Evolutionary conservation across 1,139 yeast species (phyloP).

Genomic region (Casaregolazyma suthepensis): DNA sequence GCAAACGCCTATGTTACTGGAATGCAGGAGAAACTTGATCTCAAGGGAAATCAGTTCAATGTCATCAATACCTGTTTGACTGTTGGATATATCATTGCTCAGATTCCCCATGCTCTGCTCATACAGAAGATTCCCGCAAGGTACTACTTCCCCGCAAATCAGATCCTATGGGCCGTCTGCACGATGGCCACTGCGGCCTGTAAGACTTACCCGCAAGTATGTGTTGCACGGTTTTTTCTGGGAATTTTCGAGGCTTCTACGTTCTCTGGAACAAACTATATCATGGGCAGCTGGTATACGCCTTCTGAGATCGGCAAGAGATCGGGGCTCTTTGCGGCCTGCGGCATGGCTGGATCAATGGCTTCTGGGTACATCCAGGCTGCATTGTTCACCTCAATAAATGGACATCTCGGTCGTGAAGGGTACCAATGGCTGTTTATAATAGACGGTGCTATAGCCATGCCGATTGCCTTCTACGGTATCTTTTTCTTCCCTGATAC

Average conservation of each 20-base stretch:
- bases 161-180: slow-evolving; percentile 60
- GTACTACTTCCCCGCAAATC: slow-evolving; percentile 52
- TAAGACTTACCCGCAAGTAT: slow-evolving; percentile 42
- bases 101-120: slow-evolving; percentile 38
- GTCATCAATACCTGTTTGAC: slow-evolving; percentile 12
- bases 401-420: slow-evolving; percentile 44
- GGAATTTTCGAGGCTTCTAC: slow-evolving; percentile 60
- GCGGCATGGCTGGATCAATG: slow-evolving; percentile 55
- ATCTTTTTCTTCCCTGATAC: slow-evolving; percentile 63
- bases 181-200: slow-evolving; percentile 52
- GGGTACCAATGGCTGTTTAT: slow-evolving; percentile 77
- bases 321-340: slow-evolving; percentile 55
- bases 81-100: slow-evolving; percentile 55
- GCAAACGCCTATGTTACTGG: slow-evolving; percentile 53
- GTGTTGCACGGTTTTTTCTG: slow-evolving; percentile 53
- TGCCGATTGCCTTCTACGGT: slow-evolving; percentile 58
- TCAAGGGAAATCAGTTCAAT: slow-evolving; percentile 37
- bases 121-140: slow-evolving; percentile 45
- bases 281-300: slow-evolving; percentile 58
- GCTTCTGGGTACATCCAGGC: slow-evolving; percentile 62
- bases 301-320: slow-evolving; percentile 55
- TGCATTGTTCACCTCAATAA: slow-evolving; percentile 45
- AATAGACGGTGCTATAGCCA: slow-evolving; percentile 56
- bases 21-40: slow-evolving; percentile 49
- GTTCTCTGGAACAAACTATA: slow-evolving; percentile 54